A percentile compares a stretch with the other conserved stretches of the same genome.
Evolutionary conservation across 208 protist genomes (phyloP).

Genomic region (Trichomonas vaginalis): DNA sequence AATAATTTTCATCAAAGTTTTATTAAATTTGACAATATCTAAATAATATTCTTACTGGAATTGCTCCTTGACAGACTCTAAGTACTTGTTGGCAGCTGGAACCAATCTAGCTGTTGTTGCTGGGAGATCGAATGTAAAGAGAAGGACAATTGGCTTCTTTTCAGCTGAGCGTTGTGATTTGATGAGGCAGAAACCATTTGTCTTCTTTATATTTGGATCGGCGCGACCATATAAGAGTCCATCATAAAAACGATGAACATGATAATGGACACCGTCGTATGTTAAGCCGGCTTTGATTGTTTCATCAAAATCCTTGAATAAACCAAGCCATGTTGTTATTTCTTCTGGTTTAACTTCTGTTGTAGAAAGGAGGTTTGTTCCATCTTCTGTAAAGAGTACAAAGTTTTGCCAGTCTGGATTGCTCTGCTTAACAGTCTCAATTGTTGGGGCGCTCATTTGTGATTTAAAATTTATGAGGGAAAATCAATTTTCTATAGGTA

Average conservation of each 20-base stretch:
- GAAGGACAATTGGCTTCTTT: neutral
- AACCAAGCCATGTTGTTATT: neutral
- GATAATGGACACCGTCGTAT: neutral
- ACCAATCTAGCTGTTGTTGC: neutral
- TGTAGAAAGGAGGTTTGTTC: neutral
- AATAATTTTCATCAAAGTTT: no score
- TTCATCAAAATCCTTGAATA: neutral
- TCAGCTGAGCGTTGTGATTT: neutral
- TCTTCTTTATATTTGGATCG: neutral
- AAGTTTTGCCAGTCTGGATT: slow-evolving; percentile 7
- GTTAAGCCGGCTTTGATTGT: neutral
- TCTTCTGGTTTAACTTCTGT: neutral
- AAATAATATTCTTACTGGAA: neutral
- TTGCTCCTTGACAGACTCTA: neutral
- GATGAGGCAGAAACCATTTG: neutral
- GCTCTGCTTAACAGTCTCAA: neutral
- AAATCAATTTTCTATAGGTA: no score
- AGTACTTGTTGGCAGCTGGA: neutral
- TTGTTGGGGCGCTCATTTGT: neutral
- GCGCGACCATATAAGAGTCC: neutral
- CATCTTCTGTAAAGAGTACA: neutral
- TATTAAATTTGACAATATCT: no score
- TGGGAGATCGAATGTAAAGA: neutral
- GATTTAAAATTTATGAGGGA: no score
- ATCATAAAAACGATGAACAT: slow-evolving; percentile 5